Evolutionary conservation across 1,284 basidiomycete species (phyloP), one percentile per base, ranked within the genome.

Genomic region (Pyrrhoderma noxium): DNA sequence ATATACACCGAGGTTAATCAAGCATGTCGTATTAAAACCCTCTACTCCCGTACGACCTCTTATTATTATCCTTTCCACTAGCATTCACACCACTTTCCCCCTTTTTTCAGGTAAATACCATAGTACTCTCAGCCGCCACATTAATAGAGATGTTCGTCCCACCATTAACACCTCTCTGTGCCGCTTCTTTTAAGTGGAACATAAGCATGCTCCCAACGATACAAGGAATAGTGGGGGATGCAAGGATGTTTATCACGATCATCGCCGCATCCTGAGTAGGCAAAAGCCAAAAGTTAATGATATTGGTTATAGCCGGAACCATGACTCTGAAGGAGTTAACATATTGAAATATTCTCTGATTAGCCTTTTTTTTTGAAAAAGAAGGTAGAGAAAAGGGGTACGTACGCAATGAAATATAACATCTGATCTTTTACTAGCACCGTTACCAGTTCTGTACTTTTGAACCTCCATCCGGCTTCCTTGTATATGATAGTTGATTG

Each of bases 111-210:
- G 7, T 31, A 31, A 31, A 31, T 31, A 31, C 7, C 27, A 31
- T 31, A 31, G 27, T 31, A 31, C 27, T 31, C 27, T 31, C 27
- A 11, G 11, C 7, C 27, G 7, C 11, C 27, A 11, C 27, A 14
- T 40, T 19, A 44, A 19, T n/a, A n/a, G 34, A 23, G 46, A 34
- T 34, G 13, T 18, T 48, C 4, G 46, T 48, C 2, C 46, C 46
- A 9, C 23, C 46, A 35, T 48, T 48, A 19, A 48, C 35, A 48
- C 46, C 46, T 11, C 16, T 22, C 19, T 48, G 35, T 9, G 36
- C 35, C 3, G 46, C 46, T 19, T 48, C 46, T 16, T 38, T 23
- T 35, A 48, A 39, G 19, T 48, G 34, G 5, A 48, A 34, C 19
- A 48, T 8, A 13, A 48, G n/a, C 46, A 19, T 34, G 23, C 36